Evolutionary conservation across 306 rosid genomes (phyloP).

Genomic region (Vigna trinervia): DNA sequence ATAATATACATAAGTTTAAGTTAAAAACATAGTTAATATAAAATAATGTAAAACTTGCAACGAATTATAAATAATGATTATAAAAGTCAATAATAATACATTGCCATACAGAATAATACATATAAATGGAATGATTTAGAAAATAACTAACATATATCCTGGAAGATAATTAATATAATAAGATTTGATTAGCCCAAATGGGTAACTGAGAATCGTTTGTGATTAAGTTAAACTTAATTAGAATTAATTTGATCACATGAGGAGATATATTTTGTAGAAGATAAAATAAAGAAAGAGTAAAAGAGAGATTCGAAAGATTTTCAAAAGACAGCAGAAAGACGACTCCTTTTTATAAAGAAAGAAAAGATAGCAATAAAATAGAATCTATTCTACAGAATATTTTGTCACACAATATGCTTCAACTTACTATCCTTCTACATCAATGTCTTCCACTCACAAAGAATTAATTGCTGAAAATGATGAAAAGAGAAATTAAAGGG

Average conservation of each 20-base stretch:
- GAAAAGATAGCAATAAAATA: slow-evolving; percentile 58
- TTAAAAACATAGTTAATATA: background rate
- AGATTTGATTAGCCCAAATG: background rate
- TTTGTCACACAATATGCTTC: slow-evolving; percentile 47
- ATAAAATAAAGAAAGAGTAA: slow-evolving; percentile 24
- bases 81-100: background rate
- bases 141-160: background rate
- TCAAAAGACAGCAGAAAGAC: slow-evolving; percentile 61
- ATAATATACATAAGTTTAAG: background rate
- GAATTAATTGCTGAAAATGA: slow-evolving; percentile 33
- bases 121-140: background rate
- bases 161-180: background rate
- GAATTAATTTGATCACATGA: slow-evolving; percentile 3
- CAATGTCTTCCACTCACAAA: slow-evolving; percentile 51
- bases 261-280: slow-evolving; percentile 33
- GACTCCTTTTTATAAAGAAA: slow-evolving; percentile 60
- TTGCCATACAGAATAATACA: background rate
- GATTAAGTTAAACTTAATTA: background rate
- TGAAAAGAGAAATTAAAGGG: background rate
- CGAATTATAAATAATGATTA: background rate
- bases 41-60: background rate
- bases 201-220: background rate
- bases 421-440: slow-evolving; percentile 34
- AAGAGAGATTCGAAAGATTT: slow-evolving; percentile 42
- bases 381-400: slow-evolving; percentile 64